These are phyloP conservation scores for Allium cepa DNA, from an alignment of 106 monocot species.

Conservation along the genomic window DNA sequence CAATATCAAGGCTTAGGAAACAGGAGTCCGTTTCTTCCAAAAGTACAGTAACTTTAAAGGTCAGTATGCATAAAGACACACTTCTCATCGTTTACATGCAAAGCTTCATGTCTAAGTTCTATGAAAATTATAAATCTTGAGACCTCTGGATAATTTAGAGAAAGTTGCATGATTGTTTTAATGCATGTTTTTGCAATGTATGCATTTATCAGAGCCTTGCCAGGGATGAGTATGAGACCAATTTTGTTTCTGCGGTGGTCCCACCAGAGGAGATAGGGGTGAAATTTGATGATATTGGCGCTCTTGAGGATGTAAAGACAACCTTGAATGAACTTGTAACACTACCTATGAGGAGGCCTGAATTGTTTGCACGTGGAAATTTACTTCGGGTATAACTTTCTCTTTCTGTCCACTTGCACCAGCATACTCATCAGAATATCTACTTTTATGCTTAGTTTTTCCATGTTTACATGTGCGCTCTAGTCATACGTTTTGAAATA, in stretches of 20 bases:
- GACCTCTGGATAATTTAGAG: no score
- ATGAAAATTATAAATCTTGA: neutral
- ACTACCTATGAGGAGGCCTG: constrained; percentile 97
- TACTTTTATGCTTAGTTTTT: neutral
- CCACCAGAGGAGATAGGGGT: constrained; percentile 90
- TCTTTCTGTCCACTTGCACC: neutral
- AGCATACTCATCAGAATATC: neutral
- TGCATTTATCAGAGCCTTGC: constrained; percentile 60
- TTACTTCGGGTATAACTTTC: constrained; percentile 59
- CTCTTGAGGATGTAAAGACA: constrained; percentile 90
- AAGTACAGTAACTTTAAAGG: constrained; percentile 69
- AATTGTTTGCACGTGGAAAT: constrained; percentile 93
- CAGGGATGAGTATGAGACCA: constrained; percentile 95
- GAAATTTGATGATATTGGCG: constrained; percentile 94
- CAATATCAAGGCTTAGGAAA: constrained; percentile 68
- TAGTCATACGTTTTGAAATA: neutral
- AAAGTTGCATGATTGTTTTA: neutral
- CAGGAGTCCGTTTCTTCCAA: constrained; percentile 48
- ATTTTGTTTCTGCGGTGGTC: constrained; percentile 89
- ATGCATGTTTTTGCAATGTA: neutral
- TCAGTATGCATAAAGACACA: constrained; percentile 4
- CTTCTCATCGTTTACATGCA: neutral
- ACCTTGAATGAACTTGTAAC: constrained; percentile 86
- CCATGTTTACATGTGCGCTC: neutral
- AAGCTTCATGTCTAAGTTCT: neutral